These are phyloP conservation scores for Dactylellina haptotyla DNA, from an alignment of 2,329 filamentous ascomycete genomes.

Conservation along the genomic window DNA sequence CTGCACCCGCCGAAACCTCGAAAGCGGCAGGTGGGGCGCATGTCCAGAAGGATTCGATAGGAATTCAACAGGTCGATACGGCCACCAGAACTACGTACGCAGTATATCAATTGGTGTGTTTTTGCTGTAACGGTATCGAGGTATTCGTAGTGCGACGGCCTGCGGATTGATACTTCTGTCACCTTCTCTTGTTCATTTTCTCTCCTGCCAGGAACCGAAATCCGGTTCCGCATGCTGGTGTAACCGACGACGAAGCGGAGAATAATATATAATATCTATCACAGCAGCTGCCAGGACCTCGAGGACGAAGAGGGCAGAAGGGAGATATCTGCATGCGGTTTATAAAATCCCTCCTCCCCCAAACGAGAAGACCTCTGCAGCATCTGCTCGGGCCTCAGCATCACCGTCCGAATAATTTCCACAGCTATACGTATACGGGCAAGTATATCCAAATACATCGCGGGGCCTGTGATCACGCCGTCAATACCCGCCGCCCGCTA, in stretches of 20 bases:
- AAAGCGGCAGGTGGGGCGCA: constrained; percentile 49
- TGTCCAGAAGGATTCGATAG: no score
- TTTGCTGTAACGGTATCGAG: no score
- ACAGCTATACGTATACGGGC: no score
- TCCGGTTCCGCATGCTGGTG: not conserved
- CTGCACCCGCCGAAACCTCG: constrained; percentile 25
- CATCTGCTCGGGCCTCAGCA: constrained; percentile 1
- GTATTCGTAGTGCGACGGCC: no score
- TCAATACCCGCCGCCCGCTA: constrained; percentile 31
- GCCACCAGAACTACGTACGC: no score
- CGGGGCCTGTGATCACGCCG: constrained; percentile 14
- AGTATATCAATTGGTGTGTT: no score
- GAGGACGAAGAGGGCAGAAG: not conserved
- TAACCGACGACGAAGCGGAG: not conserved
- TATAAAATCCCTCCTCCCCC: constrained; percentile 51
- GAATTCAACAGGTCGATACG: no score
- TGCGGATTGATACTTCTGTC: no score
- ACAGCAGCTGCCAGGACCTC: no score
- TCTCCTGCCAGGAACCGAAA: constrained; percentile 13
- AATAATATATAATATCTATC: no score
- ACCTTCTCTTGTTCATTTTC: not conserved
- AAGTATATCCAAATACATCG: not conserved
- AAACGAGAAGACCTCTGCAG: not conserved
- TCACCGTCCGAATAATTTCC: not conserved
- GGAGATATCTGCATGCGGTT: constrained; percentile 20